Base-by-base conservation (phyloP, 208 protist genomes). In the Trypanosoma boissoni region DNA sequence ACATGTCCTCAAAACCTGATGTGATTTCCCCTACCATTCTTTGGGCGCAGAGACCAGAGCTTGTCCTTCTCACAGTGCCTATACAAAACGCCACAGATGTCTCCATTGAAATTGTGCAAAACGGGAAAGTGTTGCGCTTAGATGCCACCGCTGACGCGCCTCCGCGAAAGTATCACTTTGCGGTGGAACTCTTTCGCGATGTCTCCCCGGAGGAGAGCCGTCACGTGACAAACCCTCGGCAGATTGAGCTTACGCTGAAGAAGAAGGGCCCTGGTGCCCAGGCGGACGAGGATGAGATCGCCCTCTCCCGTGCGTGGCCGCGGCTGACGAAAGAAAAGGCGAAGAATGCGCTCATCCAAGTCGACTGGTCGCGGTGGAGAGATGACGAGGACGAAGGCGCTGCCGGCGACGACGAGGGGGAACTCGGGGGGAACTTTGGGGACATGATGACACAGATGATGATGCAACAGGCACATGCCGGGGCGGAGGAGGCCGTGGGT, bases 351-450 rank as follows among this genome's bases (percentile, higher is more conserved):
- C 70, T 82, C 59, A 91, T 96, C 62, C 70, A 78, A 32, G 82
- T 96, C 16, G 90, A 96, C 74, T 96, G 90, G 87, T 54, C 69
- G 0, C 74, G 72, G 24, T 96, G 90, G 87, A 77, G 77, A 51
- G 86, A 96, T 55, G 80, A 78, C 21, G 84, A 93, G 23, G 78
- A 81, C 10, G 74, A 66, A 5, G 72, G 31, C 26, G 59, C 68
- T n/a, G 67, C 34, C 21, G 57, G 70, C 37, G 42, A 76, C 29
- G 71, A 58, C 34, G 42, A 72, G 42, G 54, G 43, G 10, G 65
- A 45, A 8, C 53, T 52, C 31, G 64, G 44, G 21, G 62, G 23
- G n/a, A n/a, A 55, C 31, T 72, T 71, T 39, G 59, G 52, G 8
- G 62, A 75, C 36, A 55, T 71, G 21, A 71, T 71, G 64, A 44